Base-by-base conservation (phyloP, 108 stramenopile species). In the Nitzschia inconspicua region DNA sequence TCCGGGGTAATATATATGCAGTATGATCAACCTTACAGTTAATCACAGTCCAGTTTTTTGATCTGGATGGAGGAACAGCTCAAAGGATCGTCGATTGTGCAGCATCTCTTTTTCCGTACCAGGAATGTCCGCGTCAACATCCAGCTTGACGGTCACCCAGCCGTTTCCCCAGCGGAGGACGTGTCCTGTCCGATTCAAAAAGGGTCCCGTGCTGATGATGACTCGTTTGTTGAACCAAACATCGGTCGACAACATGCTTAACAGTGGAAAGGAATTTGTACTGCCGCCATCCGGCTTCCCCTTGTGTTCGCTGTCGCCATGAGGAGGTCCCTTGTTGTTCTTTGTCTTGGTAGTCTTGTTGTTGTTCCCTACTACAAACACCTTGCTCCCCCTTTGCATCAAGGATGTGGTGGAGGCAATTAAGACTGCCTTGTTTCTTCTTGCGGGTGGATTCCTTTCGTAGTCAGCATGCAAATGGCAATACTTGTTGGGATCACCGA, bases 101-200 rank as follows among this genome's bases (percentile, higher is more conserved):
- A 50, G 31, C 0, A 57, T 23, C 13, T 10, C 10, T 28, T 9
- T 23, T 23, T 6, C 47, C 51, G 11, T 32, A 14, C 2, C 7
- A 43, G 11, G 36, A 27, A 27, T 30, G 13, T 2, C 34, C 32
- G 39, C 13, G 24, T 8, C 24, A 23, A n/a, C 24, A 2, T 19
- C 44, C 7, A 80, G 4, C 20, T 23, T 25, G 1, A 80, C 66
- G 22, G 72, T 57, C 3, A 80, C 79, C 79, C 75, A 80, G 16
- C 79, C 79, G 51, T 80, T 80, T 3, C 71, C 61, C 73, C 73
- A 80, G 40, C 53, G 63, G 6, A 58, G 47, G 20, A 76, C 72
- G 34, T 10, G 34, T 1, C 79, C 79, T 5, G 20, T 28, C 10
- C 39, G 43, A 35, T 59, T 16, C 13, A 30, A 30, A 19, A 76